Conservation (phyloP, 176 grass and related monocot genomes). For the Saccharum officinarum region DNA sequence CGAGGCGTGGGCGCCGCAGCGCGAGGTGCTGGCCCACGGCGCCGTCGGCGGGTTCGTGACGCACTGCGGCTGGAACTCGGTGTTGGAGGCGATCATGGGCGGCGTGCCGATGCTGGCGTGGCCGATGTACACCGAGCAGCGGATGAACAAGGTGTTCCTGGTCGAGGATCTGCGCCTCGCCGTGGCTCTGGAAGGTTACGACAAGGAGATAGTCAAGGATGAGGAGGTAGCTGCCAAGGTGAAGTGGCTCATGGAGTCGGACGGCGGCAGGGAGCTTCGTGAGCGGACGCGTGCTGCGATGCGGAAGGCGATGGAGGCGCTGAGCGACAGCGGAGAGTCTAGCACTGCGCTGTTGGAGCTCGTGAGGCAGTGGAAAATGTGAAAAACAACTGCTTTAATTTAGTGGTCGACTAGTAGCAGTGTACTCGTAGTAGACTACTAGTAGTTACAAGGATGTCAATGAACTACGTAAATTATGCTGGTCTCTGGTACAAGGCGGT, state of each 20-base stretch:
- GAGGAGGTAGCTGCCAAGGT: slow-evolving; percentile 36
- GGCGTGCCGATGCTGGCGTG: slow-evolving; percentile 39
- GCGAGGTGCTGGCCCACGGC: slow-evolving; percentile 22
- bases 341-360: slow-evolving; percentile 2
- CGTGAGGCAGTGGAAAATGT: background rate
- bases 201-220: background rate
- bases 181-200: slow-evolving; percentile 23
- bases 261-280: slow-evolving; percentile 21
- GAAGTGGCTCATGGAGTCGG: slow-evolving; percentile 39
- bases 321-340: slow-evolving; percentile 28
- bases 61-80: slow-evolving; percentile 58
- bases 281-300: background rate
- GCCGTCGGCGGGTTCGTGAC: slow-evolving; percentile 43
- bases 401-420: background rate
- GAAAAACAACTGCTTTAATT: background rate
- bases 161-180: slow-evolving; percentile 18
- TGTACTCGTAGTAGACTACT: no score
- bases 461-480: no score
- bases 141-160: slow-evolving; percentile 35
- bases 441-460: no score
- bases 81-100: slow-evolving; percentile 18
- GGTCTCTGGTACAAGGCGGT: no score
- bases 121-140: slow-evolving; percentile 39
- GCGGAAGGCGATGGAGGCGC: background rate
- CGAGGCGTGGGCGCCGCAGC: slow-evolving; percentile 37